Percentiles rank a stretch among this genome's conserved stretches.
These are phyloP conservation scores for Prunus mongolica DNA, from an alignment of 306 rosid genomes.

Conservation along the genomic window DNA sequence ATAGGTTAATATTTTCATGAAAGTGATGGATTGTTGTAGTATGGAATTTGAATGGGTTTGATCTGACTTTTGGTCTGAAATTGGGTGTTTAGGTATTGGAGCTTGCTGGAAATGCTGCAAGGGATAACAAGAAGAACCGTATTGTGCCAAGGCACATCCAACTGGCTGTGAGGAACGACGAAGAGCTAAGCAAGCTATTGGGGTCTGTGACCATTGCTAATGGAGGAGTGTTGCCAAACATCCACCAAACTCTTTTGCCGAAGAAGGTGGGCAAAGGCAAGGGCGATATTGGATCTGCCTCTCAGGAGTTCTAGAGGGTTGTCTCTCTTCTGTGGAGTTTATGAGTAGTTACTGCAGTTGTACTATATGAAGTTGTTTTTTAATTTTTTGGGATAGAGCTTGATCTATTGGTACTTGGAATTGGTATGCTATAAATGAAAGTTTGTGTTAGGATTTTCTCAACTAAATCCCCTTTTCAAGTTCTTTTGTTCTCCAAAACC, in stretches of 20 bases:
- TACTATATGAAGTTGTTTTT: conserved; percentile 22
- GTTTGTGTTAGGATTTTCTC: background rate
- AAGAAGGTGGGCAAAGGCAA: conserved; percentile 73
- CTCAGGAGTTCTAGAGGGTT: conserved; percentile 64
- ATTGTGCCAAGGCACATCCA: conserved; percentile 91
- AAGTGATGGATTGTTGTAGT: background rate
- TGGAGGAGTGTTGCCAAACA: conserved; percentile 73
- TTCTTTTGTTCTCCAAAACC: background rate
- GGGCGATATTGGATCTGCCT: conserved; percentile 79
- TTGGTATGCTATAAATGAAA: background rate
- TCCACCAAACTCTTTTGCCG: conserved; percentile 67
- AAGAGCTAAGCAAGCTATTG: conserved; percentile 76
- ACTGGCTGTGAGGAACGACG: conserved; percentile 80
- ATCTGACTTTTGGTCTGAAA: background rate
- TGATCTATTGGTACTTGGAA: background rate
- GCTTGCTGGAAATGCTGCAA: conserved; percentile 82
- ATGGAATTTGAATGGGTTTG: background rate
- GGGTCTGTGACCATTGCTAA: conserved; percentile 76
- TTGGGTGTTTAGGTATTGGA: conserved; percentile 56
- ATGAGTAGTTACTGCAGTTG: conserved; percentile 10
- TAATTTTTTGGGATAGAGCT: background rate
- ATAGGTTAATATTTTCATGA: background rate
- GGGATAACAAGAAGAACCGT: conserved; percentile 89
- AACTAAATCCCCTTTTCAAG: background rate
- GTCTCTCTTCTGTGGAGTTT: background rate